These are phyloP conservation scores for Ramularia collo-cygni DNA, from an alignment of 2,329 filamentous ascomycete genomes.

Conservation along the genomic window DNA sequence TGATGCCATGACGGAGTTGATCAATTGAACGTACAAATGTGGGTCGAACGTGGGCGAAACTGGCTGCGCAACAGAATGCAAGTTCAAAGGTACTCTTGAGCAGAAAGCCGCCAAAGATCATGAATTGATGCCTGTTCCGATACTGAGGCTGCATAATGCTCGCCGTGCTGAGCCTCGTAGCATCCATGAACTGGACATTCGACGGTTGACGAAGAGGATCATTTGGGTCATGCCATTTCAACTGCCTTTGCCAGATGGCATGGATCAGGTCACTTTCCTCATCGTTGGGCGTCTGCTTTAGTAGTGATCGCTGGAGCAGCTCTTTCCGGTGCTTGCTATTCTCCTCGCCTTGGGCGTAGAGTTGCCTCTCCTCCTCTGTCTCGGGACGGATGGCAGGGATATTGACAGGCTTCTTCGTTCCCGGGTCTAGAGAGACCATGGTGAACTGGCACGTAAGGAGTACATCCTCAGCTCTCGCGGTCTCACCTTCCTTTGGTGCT, in stretches of 20 bases:
- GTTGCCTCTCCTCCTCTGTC: conserved; percentile 56
- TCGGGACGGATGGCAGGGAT: conserved; percentile 56
- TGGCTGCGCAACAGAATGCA: conserved; percentile 67
- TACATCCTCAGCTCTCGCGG: conserved; percentile 52
- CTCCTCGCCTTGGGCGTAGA: conserved; percentile 57
- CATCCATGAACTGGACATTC: conserved; percentile 57
- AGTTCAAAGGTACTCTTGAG: conserved; percentile 70
- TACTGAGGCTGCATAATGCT: conserved; percentile 68
- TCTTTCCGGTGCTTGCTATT: conserved; percentile 63
- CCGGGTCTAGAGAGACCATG: conserved; percentile 67
- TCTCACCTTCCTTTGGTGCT: conserved; percentile 53
- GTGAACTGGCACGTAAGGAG: conserved; percentile 68
- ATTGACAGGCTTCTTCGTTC: conserved; percentile 58
- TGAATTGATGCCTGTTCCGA: conserved; percentile 55
- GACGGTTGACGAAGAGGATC: conserved; percentile 47
- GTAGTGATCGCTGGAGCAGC: conserved; percentile 52
- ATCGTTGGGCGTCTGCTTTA: conserved; percentile 62
- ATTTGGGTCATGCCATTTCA: conserved; percentile 57
- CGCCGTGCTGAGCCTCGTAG: conserved; percentile 57
- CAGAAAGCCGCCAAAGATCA: conserved; percentile 72
- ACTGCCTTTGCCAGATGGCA: conserved; percentile 63
- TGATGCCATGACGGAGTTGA: too few relatives aligned
- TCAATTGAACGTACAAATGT: conserved; percentile 45
- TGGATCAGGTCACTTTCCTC: conserved; percentile 67
- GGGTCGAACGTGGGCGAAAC: conserved; percentile 61